Base-by-base conservation (phyloP, 768 basidiomycete genomes). In the Suillus sp. region DNA sequence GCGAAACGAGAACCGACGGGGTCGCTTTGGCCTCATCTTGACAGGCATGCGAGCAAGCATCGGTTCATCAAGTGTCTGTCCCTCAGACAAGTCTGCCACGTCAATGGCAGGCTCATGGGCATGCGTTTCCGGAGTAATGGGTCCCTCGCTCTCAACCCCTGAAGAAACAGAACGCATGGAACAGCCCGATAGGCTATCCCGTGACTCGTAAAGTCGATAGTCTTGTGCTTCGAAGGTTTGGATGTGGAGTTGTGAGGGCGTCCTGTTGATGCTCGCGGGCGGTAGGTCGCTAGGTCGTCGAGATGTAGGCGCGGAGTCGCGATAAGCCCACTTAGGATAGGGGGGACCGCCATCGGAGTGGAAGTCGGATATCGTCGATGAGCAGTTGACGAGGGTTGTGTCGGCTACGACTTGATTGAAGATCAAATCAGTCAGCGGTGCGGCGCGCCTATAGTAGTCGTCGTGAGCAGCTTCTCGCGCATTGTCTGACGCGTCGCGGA, bases 91-190 rank as follows among this genome's bases (percentile, higher is more conserved):
- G 54, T 81, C 83, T 43, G 80, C 79, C 60, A 83, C 76, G 38
- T 79, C 80, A 51, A 80, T 71, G 40, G 74, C 72, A 42, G 79
- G 80, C 55, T 81, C 79, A 11, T 74, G 67, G 20, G 84, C 69
- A 58, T 74, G 69, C 16, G 80, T 78, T 45, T 77, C 78, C 30
- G 84, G 84, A 13, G 84, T 86, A 63, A 81, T 78, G 30, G 82
- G 83, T 35, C 81, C 82, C 60, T 75, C 76, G 62, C 80, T 82
- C n/a, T 70, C 69, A 9, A 32, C 9, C 20, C 60, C 66, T 32
- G 64, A 65, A 59, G 51, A 53, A 32, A 34, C 20, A n/a, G 51
- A 53, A 53, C 51, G 57, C 18, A 62, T 34, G 13, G 57, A 59
- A 38, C 37, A 25, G 32, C 20, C 5, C 20, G 51, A 53, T 34